Evolutionary conservation across 495 filamentous ascomycete species (phyloP).

Genomic region (Penicillium canescens): DNA sequence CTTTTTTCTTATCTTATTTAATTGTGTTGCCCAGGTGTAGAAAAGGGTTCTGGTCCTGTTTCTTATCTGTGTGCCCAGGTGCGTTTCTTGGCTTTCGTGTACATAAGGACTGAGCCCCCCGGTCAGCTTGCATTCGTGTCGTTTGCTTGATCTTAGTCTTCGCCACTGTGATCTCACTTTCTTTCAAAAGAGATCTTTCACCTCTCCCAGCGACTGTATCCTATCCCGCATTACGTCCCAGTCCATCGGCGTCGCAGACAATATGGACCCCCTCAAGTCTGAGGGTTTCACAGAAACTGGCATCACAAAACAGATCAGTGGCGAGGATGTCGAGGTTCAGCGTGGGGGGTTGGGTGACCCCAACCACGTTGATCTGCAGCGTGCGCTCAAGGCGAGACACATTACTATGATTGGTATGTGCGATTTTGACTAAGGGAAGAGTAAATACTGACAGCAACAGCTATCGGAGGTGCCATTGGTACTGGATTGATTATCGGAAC

Average conservation of each 20-base stretch:
- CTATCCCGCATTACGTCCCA: background rate
- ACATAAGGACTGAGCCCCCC: constrained; percentile 10
- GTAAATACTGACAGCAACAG: constrained; percentile 30
- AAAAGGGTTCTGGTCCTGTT: background rate
- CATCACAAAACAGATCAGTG: constrained; percentile 10
- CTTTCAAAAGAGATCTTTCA: background rate
- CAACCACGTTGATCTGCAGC: constrained; percentile 52
- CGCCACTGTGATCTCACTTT: background rate
- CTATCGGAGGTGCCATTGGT: constrained; percentile 85
- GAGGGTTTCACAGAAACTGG: constrained; percentile 12
- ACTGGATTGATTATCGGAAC: constrained; percentile 71
- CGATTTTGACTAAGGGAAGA: background rate
- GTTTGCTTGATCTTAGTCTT: background rate
- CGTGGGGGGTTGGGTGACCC: constrained; percentile 24
- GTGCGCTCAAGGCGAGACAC: constrained; percentile 72
- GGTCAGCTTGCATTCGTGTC: constrained; percentile 1
- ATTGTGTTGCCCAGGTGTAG: background rate
- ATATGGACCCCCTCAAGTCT: constrained; percentile 10
- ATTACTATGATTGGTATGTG: constrained; percentile 74
- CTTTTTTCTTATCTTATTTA: background rate
- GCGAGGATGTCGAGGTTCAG: constrained; percentile 30
- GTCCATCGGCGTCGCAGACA: background rate
- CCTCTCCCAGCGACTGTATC: background rate
- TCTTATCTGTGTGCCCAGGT: background rate
- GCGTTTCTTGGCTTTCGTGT: background rate